Evolutionary conservation across 257 asterid genomes (phyloP).

Genomic region (Scutellaria minor): DNA sequence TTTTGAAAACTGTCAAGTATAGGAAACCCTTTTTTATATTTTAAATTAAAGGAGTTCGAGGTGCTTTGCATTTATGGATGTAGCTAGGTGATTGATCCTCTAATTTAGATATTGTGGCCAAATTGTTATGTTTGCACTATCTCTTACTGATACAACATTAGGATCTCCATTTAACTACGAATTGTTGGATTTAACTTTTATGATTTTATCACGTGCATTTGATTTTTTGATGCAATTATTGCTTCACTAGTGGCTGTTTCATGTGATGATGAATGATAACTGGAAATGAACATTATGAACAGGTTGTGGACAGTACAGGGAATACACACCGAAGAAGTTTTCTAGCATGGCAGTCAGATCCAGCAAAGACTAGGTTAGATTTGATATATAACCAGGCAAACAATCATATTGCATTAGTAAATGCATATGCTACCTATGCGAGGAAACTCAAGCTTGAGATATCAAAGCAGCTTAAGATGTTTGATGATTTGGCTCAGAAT

Average conservation of each 20-base stretch:
- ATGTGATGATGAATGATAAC: neutral
- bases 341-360: constrained; percentile 83
- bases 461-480: constrained; percentile 86
- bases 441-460: constrained; percentile 90
- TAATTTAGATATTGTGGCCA: neutral
- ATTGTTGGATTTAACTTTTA: too few species aligned
- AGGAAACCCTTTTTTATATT: neutral
- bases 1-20: neutral
- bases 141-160: neutral
- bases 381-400: constrained; percentile 79
- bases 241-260: neutral
- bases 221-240: neutral
- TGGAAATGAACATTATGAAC: constrained; percentile 33
- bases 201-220: neutral
- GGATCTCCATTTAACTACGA: neutral
- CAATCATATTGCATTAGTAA: constrained; percentile 82
- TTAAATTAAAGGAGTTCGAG: neutral
- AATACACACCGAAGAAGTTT: constrained; percentile 63
- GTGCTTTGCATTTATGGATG: constrained; percentile 18
- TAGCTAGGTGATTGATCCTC: neutral
- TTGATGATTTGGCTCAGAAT: constrained; percentile 80
- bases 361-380: constrained; percentile 82
- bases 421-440: constrained; percentile 87
- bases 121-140: neutral
- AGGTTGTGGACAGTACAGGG: constrained; percentile 61